Evolutionary conservation across 1,284 basidiomycete species (phyloP), one percentile per base, ranked within the genome.

Genomic region (Neonothopanus nambi): DNA sequence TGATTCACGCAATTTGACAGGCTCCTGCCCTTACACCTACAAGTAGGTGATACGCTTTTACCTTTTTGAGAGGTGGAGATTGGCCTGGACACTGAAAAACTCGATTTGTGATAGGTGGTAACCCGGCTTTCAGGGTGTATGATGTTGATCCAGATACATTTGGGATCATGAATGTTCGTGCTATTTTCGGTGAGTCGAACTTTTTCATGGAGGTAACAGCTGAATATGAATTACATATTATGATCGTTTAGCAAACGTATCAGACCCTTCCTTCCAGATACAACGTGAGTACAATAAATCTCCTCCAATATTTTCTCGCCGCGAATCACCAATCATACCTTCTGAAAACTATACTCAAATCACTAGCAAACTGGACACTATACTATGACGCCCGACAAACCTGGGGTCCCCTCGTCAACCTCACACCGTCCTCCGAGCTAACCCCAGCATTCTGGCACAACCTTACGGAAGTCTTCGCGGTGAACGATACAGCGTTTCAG

Each of bases 371-470:
- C 41, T 85, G 82, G 82, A 60, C 72, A 21, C 70, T 77, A 4
- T 79, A 79, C 60, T 85, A 85, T 63, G 81, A 79, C 20, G 83
- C 82, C 1, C 76, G 83, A 3, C 65, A 70, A 23, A 68, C 71
- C 9, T 85, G 80, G 55, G 78, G 77, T 0, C 67, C 77, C 3
- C 63, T 78, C 20, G 67, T 63, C 9, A 43, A 40, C 5, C 57
- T 67, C n/a, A 15, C 51, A 5, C 61, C 61, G 45, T 57, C 33
- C 20, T 61, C 63, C 1, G 58, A 69, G 3, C 67, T 78, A 15
- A 67, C 69, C 51, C 74, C 80, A 2, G 65, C 74, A 9, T 85
- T 85, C 68, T 86, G 84, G 84, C 83, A 85, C 60, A 67, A 70
- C 52, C 70, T 85, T 3, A 84, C 83, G 0, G 80, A 83, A 55